Conservation (phyloP, 495 filamentous ascomycete genomes). For the Annulohypoxylon maeteangense region DNA sequence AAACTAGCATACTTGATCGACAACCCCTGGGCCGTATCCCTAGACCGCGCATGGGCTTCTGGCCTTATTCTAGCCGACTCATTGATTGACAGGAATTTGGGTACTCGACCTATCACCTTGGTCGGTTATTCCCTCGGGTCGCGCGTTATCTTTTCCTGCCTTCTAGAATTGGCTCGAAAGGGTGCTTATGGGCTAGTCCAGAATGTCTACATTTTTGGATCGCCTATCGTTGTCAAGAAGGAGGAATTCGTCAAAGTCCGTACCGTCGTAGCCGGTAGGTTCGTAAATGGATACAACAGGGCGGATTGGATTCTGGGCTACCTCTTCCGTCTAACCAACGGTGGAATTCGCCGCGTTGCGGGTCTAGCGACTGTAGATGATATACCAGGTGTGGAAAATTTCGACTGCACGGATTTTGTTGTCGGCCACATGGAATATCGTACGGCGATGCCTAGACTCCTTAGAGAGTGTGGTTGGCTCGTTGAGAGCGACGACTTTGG, state of each 20-base stretch:
- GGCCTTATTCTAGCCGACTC: constrained; percentile 97
- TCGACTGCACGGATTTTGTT: constrained; percentile 86
- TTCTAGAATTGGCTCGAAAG: constrained; percentile 84
- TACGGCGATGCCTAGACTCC: constrained; percentile 84
- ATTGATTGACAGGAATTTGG: constrained; percentile 89
- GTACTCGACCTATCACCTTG: constrained; percentile 91
- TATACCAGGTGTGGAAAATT: constrained; percentile 85
- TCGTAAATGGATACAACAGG: constrained; percentile 92
- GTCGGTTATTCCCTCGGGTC: constrained; percentile 95
- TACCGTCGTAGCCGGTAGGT: constrained; percentile 85
- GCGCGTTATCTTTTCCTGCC: constrained; percentile 90
- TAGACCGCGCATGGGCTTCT: constrained; percentile 85
- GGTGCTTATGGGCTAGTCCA: constrained; percentile 94
- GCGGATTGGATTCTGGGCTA: constrained; percentile 99
- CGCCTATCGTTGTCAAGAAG: constrained; percentile 88
- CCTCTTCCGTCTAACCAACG: constrained; percentile 92
- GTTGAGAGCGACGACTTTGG: constrained; percentile 93
- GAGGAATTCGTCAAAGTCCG: constrained; percentile 89
- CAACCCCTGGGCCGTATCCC: constrained; percentile 96
- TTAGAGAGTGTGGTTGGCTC: constrained; percentile 84
- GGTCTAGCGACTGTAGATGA: constrained; percentile 85
- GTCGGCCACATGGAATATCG: constrained; percentile 98
- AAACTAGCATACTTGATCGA: constrained; percentile 98
- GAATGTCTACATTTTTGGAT: constrained; percentile 95
- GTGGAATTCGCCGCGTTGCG: constrained; percentile 89